These are phyloP conservation scores for Pythium sukuiense DNA, from an alignment of 352 stramenopile genomes.

Conservation along the genomic window DNA sequence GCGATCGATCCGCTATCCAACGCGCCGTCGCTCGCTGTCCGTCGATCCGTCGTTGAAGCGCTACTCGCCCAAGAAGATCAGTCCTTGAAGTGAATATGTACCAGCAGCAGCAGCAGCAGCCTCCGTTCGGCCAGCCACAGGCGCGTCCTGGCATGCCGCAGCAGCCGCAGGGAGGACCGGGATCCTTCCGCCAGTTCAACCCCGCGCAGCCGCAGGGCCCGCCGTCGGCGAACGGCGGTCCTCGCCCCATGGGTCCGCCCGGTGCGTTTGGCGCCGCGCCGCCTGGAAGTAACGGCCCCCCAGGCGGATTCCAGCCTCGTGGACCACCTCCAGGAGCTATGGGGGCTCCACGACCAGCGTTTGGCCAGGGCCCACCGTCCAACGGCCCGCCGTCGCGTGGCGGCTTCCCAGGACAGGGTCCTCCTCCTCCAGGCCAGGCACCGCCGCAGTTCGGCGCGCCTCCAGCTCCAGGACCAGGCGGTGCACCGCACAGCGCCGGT, in stretches of 20 bases:
- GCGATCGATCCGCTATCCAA: not conserved
- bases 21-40: not conserved
- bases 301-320: constrained; percentile 20
- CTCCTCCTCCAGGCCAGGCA: constrained; percentile 8
- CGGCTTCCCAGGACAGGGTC: constrained; percentile 11
- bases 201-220: constrained; percentile 33
- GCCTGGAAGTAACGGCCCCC: constrained; percentile 8
- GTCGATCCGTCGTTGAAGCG: not conserved
- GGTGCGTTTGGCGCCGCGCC: constrained; percentile 10
- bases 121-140: constrained; percentile 36
- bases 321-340: constrained; percentile 17
- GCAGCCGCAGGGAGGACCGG: constrained; percentile 27
- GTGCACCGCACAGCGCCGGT: constrained; percentile 17
- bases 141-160: constrained; percentile 28
- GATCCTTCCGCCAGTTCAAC: constrained; percentile 71
- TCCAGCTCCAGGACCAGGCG: constrained; percentile 1
- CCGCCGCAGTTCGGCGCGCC: constrained; percentile 17
- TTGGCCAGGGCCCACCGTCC: constrained; percentile 22
- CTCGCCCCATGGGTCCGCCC: constrained; percentile 9
- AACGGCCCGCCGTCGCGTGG: constrained; percentile 14
- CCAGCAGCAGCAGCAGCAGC: constrained; percentile 24
- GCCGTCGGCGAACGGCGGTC: constrained; percentile 17
- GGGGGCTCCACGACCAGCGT: constrained; percentile 19
- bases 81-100: constrained; percentile 16
- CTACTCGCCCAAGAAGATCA: not conserved